Evolutionary conservation across 140 eudicot species (phyloP).

Genomic region (Ambrosia hybrid): DNA sequence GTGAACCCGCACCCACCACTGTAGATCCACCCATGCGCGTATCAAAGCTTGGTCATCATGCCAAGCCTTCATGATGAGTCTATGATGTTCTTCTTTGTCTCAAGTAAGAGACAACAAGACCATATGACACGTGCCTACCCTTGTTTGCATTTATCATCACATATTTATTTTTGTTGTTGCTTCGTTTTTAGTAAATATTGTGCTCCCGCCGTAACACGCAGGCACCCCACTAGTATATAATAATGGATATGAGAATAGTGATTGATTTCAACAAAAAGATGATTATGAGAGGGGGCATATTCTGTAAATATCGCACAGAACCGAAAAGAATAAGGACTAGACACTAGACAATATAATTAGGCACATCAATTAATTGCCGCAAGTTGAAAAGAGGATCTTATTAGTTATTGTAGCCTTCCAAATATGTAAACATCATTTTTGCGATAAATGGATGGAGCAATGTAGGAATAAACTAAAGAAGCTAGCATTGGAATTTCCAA

Average conservation of each 20-base stretch:
- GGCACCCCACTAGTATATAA: background rate
- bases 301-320: background rate
- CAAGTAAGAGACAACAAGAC: too few species aligned
- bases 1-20: too few species aligned
- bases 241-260: background rate
- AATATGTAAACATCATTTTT: constrained; percentile 20
- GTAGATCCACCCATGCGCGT: too few species aligned
- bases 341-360: background rate
- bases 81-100: too few species aligned
- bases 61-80: too few species aligned
- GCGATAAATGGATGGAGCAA: constrained; percentile 26
- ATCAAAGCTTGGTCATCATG: too few species aligned
- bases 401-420: background rate
- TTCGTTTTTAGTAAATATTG: too few species aligned
- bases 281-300: constrained; percentile 4
- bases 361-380: constrained; percentile 15
- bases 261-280: constrained; percentile 3
- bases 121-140: too few species aligned
- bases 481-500: constrained; percentile 21
- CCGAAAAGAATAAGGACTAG: background rate
- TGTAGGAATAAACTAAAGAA: constrained; percentile 19
- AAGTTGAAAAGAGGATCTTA: constrained; percentile 1
- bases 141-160: too few species aligned
- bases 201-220: too few species aligned
- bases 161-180: too few species aligned